Conservation (phyloP, 176 grass and related monocot genomes). For the Miscanthus lutarioriparius region DNA sequence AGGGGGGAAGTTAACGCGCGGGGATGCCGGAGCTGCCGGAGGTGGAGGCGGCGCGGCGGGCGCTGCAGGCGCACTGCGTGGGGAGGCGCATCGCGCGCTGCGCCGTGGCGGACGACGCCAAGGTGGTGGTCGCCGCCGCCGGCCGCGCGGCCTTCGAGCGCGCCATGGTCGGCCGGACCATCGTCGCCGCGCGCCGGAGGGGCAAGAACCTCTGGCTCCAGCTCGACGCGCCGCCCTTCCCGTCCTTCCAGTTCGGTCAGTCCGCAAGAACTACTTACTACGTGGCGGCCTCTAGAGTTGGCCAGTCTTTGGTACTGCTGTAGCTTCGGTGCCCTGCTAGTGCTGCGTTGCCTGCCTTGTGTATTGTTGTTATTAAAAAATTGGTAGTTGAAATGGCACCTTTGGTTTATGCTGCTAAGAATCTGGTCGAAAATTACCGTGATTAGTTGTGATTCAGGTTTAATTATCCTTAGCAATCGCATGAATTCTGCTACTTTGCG, state of each 20-base stretch:
- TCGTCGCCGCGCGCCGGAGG: conserved; percentile 63
- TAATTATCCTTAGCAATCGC: neutral
- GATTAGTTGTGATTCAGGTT: neutral
- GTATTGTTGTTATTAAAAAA: neutral
- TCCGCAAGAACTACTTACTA: neutral
- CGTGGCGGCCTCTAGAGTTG: neutral
- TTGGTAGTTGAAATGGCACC: neutral
- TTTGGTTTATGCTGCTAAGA: neutral
- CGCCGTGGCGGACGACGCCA: conserved; percentile 60
- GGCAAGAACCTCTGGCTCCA: conserved; percentile 92
- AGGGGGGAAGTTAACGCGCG: neutral
- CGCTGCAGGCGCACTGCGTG: conserved; percentile 74
- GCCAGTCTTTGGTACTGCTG: no score
- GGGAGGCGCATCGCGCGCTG: conserved; percentile 67
- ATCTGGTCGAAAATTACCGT: neutral
- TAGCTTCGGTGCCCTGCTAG: neutral
- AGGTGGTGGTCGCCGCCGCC: conserved; percentile 56
- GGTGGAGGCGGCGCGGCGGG: conserved; percentile 86
- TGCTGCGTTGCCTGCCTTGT: neutral
- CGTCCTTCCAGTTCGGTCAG: conserved; percentile 94
- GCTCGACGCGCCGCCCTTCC: conserved; percentile 82
- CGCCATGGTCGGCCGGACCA: conserved; percentile 62
- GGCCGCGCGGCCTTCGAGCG: conserved; percentile 51
- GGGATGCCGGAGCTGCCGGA: conserved; percentile 90
- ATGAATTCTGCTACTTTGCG: neutral